Percentiles rank a stretch among this genome's conserved stretches.
Evolutionary conservation across 805 yeast species (phyloP).

Genomic region (Yamadazyma phyllophila): DNA sequence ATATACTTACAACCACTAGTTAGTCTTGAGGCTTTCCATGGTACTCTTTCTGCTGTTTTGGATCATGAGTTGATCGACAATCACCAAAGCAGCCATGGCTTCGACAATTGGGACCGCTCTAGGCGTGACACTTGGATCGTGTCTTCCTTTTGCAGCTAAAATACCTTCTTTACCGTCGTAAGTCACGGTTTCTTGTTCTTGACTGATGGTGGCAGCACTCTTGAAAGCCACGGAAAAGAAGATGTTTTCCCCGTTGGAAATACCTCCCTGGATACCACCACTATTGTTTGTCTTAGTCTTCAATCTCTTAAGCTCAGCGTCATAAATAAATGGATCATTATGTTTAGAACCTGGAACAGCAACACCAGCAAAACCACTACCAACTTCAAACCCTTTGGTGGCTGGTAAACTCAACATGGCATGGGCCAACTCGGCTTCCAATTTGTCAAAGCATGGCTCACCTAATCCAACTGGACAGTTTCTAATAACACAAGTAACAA

Average conservation of each 20-base stretch:
- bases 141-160: constrained; percentile 95
- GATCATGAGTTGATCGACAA: constrained; percentile 80
- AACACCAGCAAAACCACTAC: constrained; percentile 93
- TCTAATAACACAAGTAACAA: constrained; percentile 94
- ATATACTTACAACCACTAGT: background rate
- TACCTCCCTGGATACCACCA: constrained; percentile 99
- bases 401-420: constrained; percentile 98
- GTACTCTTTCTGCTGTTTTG: constrained; percentile 75
- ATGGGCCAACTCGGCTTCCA: constrained; percentile 93
- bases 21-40: constrained; percentile 6
- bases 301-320: constrained; percentile 57
- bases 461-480: constrained; percentile 95
- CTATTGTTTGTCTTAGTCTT: constrained; percentile 89
- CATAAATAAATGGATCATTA: constrained; percentile 79
- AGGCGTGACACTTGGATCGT: constrained; percentile 97
- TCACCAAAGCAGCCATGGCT: constrained; percentile 94
- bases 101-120: constrained; percentile 98
- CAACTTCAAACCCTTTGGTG: constrained; percentile 96
- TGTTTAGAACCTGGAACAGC: constrained; percentile 89
- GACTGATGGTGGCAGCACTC: constrained; percentile 96
- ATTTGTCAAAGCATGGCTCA: constrained; percentile 95
- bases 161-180: constrained; percentile 88
- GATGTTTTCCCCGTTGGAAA: constrained; percentile 92
- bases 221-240: constrained; percentile 95
- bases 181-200: constrained; percentile 84